phyloP scores from a whole-genome alignment of 164 flowering plant genomes.

The Stephania japonica region DNA sequence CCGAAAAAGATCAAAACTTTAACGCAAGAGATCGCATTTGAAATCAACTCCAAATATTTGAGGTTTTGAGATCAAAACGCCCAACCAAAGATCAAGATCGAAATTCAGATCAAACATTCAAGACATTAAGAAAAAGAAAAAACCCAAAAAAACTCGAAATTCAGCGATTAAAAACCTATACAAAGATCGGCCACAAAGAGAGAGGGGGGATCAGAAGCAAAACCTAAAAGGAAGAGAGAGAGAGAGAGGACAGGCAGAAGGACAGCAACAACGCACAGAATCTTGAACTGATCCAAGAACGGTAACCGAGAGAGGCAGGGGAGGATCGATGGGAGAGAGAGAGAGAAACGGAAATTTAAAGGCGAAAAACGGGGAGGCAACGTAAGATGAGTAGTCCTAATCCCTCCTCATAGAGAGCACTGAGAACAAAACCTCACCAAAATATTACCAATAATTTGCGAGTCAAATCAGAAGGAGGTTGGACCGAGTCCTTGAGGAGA shows the following conservation, averaged over 20 bases:
- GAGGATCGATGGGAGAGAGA: neutral
- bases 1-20: neutral
- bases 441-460: too few relatives aligned
- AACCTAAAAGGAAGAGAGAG: neutral
- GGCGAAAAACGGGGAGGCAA: neutral
- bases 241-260: neutral
- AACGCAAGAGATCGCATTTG: neutral
- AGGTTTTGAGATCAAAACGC: neutral
- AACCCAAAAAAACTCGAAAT: neutral
- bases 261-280: too few relatives aligned
- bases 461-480: neutral
- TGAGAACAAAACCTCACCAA: too few relatives aligned
- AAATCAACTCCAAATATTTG: neutral
- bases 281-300: neutral
- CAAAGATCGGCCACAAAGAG: neutral
- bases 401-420: too few relatives aligned
- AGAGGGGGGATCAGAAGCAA: neutral
- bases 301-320: neutral
- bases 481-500: neutral
- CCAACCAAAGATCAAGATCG: constrained; percentile 1
- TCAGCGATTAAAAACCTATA: neutral
- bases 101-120: neutral
- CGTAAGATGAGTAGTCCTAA: neutral
- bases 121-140: neutral
- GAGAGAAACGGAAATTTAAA: neutral